Conservation (phyloP, 1,284 basidiomycete species). For the Fomes fomentarius region DNA sequence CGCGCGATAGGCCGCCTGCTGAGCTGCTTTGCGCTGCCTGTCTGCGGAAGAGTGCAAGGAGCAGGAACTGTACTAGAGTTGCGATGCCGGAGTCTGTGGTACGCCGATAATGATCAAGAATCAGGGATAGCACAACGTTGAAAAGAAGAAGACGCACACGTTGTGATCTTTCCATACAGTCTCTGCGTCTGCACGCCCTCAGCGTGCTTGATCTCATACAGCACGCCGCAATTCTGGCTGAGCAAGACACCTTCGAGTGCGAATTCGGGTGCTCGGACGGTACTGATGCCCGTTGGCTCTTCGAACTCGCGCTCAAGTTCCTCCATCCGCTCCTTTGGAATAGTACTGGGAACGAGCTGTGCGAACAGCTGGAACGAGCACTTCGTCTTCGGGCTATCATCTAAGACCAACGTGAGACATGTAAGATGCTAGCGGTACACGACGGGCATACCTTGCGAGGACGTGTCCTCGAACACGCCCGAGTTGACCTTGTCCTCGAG, state of each 20-base stretch:
- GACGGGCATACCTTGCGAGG: constrained; percentile 15
- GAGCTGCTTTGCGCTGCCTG: constrained; percentile 80
- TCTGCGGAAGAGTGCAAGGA: constrained; percentile 70
- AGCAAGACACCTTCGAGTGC: constrained; percentile 66
- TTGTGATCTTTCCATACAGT: constrained; percentile 82
- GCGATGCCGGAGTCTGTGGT: constrained; percentile 72
- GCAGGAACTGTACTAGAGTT: constrained; percentile 64
- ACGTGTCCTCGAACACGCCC: constrained; percentile 53
- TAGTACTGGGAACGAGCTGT: constrained; percentile 56
- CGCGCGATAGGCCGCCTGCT: constrained; percentile 74
- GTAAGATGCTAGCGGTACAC: not conserved
- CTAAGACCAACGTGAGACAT: constrained; percentile 30
- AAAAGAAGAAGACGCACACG: constrained; percentile 55
- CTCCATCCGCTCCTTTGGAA: constrained; percentile 58
- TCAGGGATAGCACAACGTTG: not conserved
- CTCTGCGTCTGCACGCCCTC: constrained; percentile 69
- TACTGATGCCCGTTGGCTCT: constrained; percentile 70
- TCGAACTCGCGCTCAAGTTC: constrained; percentile 75
- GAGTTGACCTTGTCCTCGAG: constrained; percentile 64
- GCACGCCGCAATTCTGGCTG: constrained; percentile 79
- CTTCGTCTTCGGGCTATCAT: constrained; percentile 51
- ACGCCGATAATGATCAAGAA: not conserved
- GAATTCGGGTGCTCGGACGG: constrained; percentile 56
- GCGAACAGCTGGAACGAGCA: constrained; percentile 70
- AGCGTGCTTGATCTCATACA: constrained; percentile 67